A percentile compares a stretch with the other conserved stretches of the same genome.
phyloP scores from a whole-genome alignment of 257 asterid species.

The Solanum bulbocastanum region DNA sequence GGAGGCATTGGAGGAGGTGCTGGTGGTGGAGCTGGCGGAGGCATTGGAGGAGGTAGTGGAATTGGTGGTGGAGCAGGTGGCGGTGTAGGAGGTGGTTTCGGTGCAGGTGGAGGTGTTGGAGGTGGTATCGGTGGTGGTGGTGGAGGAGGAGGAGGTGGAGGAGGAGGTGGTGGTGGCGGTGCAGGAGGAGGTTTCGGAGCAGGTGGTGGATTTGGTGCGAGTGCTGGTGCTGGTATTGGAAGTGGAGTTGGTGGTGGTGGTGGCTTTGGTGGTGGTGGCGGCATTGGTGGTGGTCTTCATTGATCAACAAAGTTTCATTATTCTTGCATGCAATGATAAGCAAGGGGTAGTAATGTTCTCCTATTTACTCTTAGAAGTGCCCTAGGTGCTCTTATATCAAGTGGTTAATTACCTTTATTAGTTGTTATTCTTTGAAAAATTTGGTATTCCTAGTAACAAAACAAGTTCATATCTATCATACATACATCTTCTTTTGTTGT shows the following conservation, averaged over 20 bases:
- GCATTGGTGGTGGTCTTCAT: conserved; percentile 3
- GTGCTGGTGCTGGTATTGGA: conserved; percentile 14
- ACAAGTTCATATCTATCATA: background rate
- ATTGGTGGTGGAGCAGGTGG: background rate
- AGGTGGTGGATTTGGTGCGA: conserved; percentile 5
- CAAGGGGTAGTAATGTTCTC: background rate
- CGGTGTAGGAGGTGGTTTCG: background rate
- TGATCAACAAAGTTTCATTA: background rate
- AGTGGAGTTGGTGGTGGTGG: background rate
- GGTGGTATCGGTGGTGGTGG: background rate
- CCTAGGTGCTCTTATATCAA: background rate
- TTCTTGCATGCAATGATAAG: background rate
- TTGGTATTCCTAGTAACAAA: background rate
- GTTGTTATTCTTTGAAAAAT: background rate
- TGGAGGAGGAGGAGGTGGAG: too few species aligned
- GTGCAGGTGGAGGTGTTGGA: background rate
- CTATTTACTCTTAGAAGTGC: background rate
- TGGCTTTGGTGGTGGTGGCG: background rate
- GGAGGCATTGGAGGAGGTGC: background rate
- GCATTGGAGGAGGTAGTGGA: background rate
- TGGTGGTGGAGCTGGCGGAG: background rate
- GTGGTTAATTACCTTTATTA: background rate
- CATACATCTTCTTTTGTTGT: background rate
- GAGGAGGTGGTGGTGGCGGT: conserved; percentile 5
- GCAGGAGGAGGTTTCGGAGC: background rate